A percentile compares a stretch with the other conserved stretches of the same genome.
These are phyloP conservation scores for Corynespora cassiicola DNA, from an alignment of 2,329 filamentous ascomycete genomes.

Conservation along the genomic window DNA sequence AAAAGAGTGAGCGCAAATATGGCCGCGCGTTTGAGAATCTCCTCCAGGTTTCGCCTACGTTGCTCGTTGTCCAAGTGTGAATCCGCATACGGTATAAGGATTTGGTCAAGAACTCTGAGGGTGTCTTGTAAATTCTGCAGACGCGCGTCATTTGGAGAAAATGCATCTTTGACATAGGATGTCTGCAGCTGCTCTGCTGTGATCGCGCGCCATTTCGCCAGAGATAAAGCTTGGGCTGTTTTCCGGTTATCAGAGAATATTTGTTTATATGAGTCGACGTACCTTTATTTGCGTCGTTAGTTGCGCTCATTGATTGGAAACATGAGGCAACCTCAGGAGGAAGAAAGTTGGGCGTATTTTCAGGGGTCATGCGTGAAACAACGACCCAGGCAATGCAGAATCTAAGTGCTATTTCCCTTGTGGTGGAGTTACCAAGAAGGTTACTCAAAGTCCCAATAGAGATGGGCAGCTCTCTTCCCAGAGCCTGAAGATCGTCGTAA, in stretches of 20 bases:
- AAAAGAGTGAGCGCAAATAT: constrained; percentile 44
- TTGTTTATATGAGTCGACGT: not conserved
- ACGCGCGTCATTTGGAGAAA: constrained; percentile 32
- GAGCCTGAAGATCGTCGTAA: constrained; percentile 25
- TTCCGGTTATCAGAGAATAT: constrained; percentile 5
- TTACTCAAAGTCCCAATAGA: constrained; percentile 30
- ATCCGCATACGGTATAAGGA: constrained; percentile 36
- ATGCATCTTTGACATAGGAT: constrained; percentile 29
- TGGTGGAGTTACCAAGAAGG: constrained; percentile 32
- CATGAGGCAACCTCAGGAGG: constrained; percentile 32
- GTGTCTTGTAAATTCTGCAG: constrained; percentile 27
- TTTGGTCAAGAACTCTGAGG: constrained; percentile 25
- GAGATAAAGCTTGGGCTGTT: constrained; percentile 23
- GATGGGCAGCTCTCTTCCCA: constrained; percentile 28
- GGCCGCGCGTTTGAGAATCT: constrained; percentile 42
- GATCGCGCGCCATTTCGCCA: constrained; percentile 38
- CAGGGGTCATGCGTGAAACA: constrained; percentile 26
- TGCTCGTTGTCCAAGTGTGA: constrained; percentile 32
- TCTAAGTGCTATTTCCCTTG: constrained; percentile 34
- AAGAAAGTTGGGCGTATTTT: constrained; percentile 25
- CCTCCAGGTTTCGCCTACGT: constrained; percentile 38
- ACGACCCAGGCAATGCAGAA: constrained; percentile 41
- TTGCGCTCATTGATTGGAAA: constrained; percentile 23
- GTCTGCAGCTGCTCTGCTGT: constrained; percentile 37
- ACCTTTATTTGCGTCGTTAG: constrained; percentile 21